Conservation (phyloP, 2,329 filamentous ascomycete species). For the Fusarium sp. region DNA sequence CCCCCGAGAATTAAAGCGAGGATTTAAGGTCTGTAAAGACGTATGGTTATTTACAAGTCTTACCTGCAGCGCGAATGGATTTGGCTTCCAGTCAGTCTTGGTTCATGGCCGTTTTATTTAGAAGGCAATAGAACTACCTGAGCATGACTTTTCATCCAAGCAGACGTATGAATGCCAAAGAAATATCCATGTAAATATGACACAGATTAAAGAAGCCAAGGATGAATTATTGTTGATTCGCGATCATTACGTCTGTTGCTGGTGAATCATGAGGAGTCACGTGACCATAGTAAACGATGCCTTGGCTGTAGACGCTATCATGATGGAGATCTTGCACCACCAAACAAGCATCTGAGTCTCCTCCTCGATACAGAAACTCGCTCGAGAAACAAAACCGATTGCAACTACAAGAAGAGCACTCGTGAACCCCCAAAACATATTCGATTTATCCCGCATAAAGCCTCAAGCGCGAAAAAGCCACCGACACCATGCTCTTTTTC, state of each 20-base stretch:
- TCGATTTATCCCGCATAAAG: background rate
- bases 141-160: background rate
- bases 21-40: background rate
- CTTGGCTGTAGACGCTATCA: constrained; percentile 25
- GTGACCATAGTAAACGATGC: constrained; percentile 5
- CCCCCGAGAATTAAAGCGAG: background rate
- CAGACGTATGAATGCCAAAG: background rate
- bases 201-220: background rate
- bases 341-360: constrained; percentile 27
- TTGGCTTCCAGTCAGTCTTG: background rate
- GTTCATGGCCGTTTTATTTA: background rate
- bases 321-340: constrained; percentile 32
- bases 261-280: constrained; percentile 13
- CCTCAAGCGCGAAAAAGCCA: background rate
- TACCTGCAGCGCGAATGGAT: background rate
- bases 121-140: background rate
- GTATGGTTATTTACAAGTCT: background rate
- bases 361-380: background rate
- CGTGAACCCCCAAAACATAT: accelerated
- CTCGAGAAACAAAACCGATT: background rate
- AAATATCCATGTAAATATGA: background rate
- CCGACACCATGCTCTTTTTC: constrained; percentile 56
- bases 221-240: background rate
- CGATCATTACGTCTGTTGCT: background rate
- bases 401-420: background rate